Conservation (phyloP, 2,329 filamentous ascomycete species). For the Chrysoporthe austroafricana region DNA sequence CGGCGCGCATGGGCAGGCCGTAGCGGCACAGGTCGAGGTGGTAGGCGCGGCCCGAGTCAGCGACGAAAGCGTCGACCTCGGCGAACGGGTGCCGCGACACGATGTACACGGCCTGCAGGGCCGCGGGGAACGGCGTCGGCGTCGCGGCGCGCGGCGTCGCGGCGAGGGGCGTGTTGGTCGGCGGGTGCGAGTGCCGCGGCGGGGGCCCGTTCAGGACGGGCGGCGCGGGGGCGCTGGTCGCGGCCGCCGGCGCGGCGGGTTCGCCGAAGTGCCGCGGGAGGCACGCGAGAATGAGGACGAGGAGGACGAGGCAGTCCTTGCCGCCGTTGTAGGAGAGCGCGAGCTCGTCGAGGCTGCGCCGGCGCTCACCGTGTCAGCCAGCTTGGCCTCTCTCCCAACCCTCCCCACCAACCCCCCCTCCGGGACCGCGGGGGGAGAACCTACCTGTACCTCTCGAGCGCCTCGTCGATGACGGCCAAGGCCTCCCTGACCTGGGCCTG, state of each 20-base stretch:
- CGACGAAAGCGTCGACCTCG: constrained; percentile 85
- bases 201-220: neutral
- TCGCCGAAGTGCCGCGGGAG: constrained; percentile 46
- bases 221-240: constrained; percentile 18
- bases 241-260: constrained; percentile 33
- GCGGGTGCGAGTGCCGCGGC: constrained; percentile 18
- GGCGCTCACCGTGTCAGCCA: neutral
- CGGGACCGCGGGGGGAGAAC: constrained; percentile 32
- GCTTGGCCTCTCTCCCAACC: neutral
- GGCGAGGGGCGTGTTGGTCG: constrained; percentile 25
- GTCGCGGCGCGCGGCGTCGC: constrained; percentile 25
- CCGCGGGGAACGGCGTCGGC: constrained; percentile 42
- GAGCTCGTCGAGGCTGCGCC: constrained; percentile 70
- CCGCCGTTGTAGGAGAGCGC: constrained; percentile 96
- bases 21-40: constrained; percentile 77
- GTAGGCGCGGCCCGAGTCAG: constrained; percentile 66
- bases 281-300: constrained; percentile 80
- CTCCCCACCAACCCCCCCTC: neutral
- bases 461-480: constrained; percentile 73
- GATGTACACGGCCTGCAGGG: constrained; percentile 85
- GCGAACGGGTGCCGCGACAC: constrained; percentile 81
- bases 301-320: constrained; percentile 93
- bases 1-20: constrained; percentile 77
- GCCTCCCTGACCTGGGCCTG: constrained; percentile 77
- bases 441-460: constrained; percentile 75